Evolutionary conservation across 1,284 basidiomycete genomes (phyloP).

Genomic region (Leccinum holopus): DNA sequence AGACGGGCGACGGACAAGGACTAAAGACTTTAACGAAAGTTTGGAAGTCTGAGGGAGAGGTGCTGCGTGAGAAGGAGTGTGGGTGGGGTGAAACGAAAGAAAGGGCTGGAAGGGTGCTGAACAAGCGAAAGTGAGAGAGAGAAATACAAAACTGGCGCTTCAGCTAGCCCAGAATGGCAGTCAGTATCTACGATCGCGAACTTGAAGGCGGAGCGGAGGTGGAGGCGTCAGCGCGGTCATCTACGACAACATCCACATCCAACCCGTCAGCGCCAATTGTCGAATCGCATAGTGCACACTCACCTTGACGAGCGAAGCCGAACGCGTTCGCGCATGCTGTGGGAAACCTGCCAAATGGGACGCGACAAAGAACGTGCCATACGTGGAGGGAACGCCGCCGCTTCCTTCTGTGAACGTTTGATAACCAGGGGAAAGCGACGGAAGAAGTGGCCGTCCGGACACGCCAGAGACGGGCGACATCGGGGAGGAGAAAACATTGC

Average conservation of each 20-base stretch:
- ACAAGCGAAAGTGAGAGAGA: too few species aligned
- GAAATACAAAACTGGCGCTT: too few species aligned
- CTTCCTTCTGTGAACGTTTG: neutral
- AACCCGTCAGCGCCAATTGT: neutral
- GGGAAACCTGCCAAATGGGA: neutral
- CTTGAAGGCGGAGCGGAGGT: neutral
- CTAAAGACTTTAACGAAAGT: too few species aligned
- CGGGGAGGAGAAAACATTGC: neutral
- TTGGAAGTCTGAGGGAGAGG: too few species aligned
- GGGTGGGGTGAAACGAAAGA: too few species aligned
- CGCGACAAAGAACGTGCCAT: neutral
- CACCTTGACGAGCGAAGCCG: neutral
- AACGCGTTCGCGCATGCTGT: neutral
- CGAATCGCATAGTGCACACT: neutral
- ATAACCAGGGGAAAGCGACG: constrained; percentile 5
- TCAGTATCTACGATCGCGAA: neutral
- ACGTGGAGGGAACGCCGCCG: neutral
- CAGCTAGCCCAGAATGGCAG: too few species aligned
- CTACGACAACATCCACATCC: neutral
- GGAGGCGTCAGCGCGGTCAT: neutral
- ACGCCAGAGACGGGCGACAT: neutral
- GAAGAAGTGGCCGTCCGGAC: constrained; percentile 2
- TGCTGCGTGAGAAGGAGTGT: too few species aligned
- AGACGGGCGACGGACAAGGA: too few species aligned
- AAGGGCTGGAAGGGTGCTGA: too few species aligned